A percentile compares a stretch with the other conserved stretches of the same genome.
Evolutionary conservation across 495 filamentous ascomycete genomes (phyloP).

Genomic region (Penicillium cinerascens): DNA sequence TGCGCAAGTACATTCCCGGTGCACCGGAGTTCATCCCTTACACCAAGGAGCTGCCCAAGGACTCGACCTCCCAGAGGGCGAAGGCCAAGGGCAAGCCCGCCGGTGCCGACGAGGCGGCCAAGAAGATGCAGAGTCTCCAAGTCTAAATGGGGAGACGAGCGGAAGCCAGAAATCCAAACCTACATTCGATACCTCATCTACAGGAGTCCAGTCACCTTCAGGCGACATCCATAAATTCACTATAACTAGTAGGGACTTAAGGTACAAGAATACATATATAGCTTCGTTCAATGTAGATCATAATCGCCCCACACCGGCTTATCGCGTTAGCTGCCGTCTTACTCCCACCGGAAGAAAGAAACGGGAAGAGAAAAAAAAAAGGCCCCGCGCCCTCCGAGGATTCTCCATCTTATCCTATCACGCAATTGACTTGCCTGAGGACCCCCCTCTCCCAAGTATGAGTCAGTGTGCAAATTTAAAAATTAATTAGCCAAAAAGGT

Average conservation of each 20-base stretch:
- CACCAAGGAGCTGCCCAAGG: conserved; percentile 76
- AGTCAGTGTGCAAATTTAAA: background rate
- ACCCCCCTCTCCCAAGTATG: background rate
- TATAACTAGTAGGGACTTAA: too few species aligned
- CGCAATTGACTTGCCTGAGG: background rate
- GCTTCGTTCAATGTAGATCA: background rate
- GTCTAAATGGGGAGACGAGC: conserved; percentile 18
- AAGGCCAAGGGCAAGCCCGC: conserved; percentile 42
- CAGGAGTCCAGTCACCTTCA: background rate
- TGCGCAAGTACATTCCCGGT: conserved; percentile 91
- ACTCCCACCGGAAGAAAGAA: too few species aligned
- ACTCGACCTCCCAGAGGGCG: conserved; percentile 58
- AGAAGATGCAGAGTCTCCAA: conserved; percentile 40
- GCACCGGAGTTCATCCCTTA: conserved; percentile 83
- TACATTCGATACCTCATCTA: conserved; percentile 4
- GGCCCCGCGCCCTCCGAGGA: conserved; percentile 17
- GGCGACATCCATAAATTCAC: background rate
- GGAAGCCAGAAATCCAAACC: background rate
- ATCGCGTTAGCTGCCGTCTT: too few species aligned
- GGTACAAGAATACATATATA: background rate
- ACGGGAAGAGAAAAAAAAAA: conserved; percentile 13
- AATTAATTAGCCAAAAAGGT: background rate
- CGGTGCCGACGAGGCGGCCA: conserved; percentile 31
- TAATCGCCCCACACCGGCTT: background rate
- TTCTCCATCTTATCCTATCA: conserved; percentile 2